Evolutionary conservation across 2,329 filamentous ascomycete genomes (phyloP).

Genomic region (Fusarium mexicanum): DNA sequence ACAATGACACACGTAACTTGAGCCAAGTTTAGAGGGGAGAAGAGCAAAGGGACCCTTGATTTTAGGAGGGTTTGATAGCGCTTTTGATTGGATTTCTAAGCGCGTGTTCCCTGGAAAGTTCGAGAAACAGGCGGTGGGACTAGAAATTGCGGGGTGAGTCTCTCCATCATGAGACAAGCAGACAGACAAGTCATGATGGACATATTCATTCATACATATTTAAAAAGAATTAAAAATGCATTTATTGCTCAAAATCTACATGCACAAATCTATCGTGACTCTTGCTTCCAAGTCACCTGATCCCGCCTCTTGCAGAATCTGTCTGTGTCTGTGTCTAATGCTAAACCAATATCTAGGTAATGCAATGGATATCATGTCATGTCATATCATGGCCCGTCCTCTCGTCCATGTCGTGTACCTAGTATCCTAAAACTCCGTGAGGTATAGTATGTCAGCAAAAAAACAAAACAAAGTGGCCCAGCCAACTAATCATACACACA

Average conservation of each 20-base stretch:
- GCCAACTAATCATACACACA: not conserved
- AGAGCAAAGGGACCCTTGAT: constrained; percentile 9
- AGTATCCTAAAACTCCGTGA: not conserved
- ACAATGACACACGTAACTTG: constrained; percentile 6
- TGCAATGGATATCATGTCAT: not conserved
- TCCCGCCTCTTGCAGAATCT: not conserved
- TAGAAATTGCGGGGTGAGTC: constrained; percentile 23
- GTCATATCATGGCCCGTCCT: not conserved
- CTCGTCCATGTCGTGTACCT: not conserved
- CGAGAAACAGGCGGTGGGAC: constrained; percentile 33
- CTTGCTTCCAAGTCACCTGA: not conserved
- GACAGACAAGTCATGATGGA: constrained; percentile 10
- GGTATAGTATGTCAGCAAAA: not conserved
- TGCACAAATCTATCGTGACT: not conserved
- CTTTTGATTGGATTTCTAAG: constrained; percentile 45
- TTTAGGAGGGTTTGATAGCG: not conserved
- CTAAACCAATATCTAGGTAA: not conserved
- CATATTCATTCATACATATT: too few species aligned
- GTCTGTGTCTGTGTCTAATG: not conserved
- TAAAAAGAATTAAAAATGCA: not conserved
- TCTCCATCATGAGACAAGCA: constrained; percentile 16
- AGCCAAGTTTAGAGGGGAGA: not conserved
- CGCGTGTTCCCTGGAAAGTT: constrained; percentile 41
- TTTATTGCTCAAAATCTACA: not conserved
- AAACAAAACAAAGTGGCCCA: not conserved